These are phyloP conservation scores for Apiospora marii DNA, from an alignment of 2,329 filamentous ascomycete species.

Conservation along the genomic window DNA sequence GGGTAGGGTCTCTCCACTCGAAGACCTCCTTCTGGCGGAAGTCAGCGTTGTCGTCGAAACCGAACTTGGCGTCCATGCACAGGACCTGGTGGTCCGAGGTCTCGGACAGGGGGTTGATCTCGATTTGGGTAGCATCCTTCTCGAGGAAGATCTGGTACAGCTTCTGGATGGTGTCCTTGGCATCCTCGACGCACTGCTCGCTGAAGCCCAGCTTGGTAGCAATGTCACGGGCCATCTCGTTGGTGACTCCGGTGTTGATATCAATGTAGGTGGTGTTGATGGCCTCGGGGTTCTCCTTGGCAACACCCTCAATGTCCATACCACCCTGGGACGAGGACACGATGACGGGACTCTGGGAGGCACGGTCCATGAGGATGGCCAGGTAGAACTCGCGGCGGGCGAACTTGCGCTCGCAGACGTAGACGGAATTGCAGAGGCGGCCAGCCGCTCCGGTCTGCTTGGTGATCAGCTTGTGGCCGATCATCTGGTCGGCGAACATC, in stretches of 20 bases:
- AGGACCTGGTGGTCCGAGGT: conserved; percentile 98
- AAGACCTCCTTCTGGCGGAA: conserved; percentile 98
- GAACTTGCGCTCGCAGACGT: conserved; percentile 99
- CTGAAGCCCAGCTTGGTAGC: conserved; percentile 95
- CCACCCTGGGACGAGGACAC: conserved; percentile 98
- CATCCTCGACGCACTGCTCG: conserved; percentile 95
- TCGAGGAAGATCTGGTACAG: conserved; percentile 99
- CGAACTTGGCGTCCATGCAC: conserved; percentile 99
- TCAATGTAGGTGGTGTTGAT: conserved; percentile 94
- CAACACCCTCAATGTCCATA: conserved; percentile 98
- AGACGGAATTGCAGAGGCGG: conserved; percentile 95
- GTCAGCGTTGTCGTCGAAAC: conserved; percentile 98
- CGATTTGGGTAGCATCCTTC: conserved; percentile 98
- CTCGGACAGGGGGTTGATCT: conserved; percentile 99
- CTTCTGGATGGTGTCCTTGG: conserved; percentile 96
- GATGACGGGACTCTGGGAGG: conserved; percentile 89
- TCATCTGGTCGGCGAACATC: conserved; percentile 99
- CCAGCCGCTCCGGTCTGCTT: conserved; percentile 97
- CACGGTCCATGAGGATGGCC: conserved; percentile 97
- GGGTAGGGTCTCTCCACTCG: conserved; percentile 88
- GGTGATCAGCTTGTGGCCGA: conserved; percentile 98
- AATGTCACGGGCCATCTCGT: conserved; percentile 91
- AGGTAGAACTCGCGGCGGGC: conserved; percentile 99
- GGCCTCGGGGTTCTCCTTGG: conserved; percentile 95
- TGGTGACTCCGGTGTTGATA: conserved; percentile 93